Conservation (phyloP, 306 rosid genomes). For the Prunus salicina region DNA sequence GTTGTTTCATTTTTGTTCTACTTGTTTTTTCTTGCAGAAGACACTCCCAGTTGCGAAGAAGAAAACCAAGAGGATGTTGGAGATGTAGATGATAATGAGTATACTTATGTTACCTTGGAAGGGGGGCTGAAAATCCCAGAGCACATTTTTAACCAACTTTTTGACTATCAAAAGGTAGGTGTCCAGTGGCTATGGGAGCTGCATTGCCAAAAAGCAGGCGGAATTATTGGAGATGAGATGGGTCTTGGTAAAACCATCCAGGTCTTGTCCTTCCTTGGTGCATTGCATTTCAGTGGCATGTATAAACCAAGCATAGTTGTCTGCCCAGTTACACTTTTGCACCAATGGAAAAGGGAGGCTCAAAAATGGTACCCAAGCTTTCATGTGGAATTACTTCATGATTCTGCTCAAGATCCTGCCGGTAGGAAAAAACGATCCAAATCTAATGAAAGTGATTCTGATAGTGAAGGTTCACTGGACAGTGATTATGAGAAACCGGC, state of each 20-base stretch:
- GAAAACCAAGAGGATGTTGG: constrained; percentile 49
- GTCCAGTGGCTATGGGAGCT: constrained; percentile 99
- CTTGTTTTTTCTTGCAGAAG: constrained; percentile 45
- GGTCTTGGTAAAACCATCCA: constrained; percentile 98
- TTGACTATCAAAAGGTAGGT: constrained; percentile 97
- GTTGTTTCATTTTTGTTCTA: not conserved
- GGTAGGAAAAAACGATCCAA: constrained; percentile 55
- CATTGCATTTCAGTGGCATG: constrained; percentile 88
- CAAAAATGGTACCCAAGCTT: constrained; percentile 81
- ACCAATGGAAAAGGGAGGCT: constrained; percentile 98
- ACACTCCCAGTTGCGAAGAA: constrained; percentile 54
- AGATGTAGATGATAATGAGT: constrained; percentile 41
- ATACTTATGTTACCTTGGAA: constrained; percentile 70
- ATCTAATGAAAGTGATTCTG: constrained; percentile 65
- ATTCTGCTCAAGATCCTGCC: constrained; percentile 70
- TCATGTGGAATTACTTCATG: constrained; percentile 79
- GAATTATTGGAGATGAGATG: constrained; percentile 99
- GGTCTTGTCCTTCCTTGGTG: constrained; percentile 85
- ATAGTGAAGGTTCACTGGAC: constrained; percentile 57
- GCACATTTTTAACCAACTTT: constrained; percentile 63
- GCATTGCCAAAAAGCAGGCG: constrained; percentile 98
- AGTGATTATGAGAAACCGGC: constrained; percentile 42
- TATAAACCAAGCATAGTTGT: constrained; percentile 85
- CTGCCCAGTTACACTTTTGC: constrained; percentile 92
- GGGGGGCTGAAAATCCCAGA: constrained; percentile 87